Conservation (phyloP, 805 yeast genomes). For the Yamadazyma takamatsuzukensis region DNA sequence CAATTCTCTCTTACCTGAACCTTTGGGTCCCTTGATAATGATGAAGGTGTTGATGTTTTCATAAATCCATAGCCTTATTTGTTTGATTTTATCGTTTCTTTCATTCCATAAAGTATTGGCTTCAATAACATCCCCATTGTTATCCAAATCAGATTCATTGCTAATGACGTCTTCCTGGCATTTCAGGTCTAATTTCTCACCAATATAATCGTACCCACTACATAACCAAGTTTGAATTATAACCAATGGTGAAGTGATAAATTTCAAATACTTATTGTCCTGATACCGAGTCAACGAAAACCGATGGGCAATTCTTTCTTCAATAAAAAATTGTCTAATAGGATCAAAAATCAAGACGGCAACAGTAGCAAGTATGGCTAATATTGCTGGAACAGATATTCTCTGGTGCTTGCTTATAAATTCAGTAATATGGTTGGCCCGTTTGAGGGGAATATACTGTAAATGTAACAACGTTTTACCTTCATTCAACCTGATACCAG, state of each 20-base stretch:
- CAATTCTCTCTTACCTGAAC: constrained; percentile 86
- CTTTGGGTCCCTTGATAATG: constrained; percentile 87
- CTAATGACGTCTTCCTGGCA: constrained; percentile 13
- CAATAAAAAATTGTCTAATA: constrained; percentile 75
- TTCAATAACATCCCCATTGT: constrained; percentile 13
- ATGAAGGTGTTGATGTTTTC: constrained; percentile 92
- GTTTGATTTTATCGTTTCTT: constrained; percentile 62
- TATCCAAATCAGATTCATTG: constrained; percentile 13
- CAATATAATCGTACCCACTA: constrained; percentile 34
- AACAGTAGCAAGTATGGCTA: constrained; percentile 74
- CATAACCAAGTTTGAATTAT: constrained; percentile 22
- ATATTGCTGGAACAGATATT: constrained; percentile 72
- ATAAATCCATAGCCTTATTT: constrained; percentile 71
- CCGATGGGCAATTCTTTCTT: constrained; percentile 63
- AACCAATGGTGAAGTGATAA: constrained; percentile 25
- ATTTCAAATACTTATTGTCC: constrained; percentile 26
- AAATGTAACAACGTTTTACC: constrained; percentile 64
- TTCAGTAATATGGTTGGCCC: constrained; percentile 51
- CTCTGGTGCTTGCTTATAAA: constrained; percentile 73
- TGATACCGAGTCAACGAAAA: constrained; percentile 50
- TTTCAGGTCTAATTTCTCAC: constrained; percentile 16
- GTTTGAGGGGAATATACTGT: constrained; percentile 58
- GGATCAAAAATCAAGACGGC: constrained; percentile 93
- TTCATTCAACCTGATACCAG: constrained; percentile 61
- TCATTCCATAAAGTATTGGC: constrained; percentile 61